Evolutionary conservation across 1,284 basidiomycete genomes (phyloP), one percentile per base, ranked within the genome.

Genomic region (Veloboletus limbatus): DNA sequence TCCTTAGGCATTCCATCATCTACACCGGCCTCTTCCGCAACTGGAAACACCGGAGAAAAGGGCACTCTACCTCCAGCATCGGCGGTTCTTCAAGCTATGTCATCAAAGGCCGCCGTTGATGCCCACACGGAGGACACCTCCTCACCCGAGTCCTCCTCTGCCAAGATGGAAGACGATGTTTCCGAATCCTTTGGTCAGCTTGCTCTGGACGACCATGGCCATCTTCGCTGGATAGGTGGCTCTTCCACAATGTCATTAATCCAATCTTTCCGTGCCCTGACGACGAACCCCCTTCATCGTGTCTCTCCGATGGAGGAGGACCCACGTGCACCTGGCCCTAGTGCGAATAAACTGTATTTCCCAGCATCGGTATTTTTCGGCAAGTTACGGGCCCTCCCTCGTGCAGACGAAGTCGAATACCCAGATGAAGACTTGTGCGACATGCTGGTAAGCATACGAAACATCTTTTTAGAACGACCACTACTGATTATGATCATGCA

Each of bases 181-280:
- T 81, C 78, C 55, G 88, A 91, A 62, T 82, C 85, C 21, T 85
- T 90, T 59, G 91, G 90, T 17, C 90, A 92, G 62, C 78, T 93
- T 46, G 86, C 89, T 21, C 75, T 92, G 37, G 91, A 94, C 59
- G 91, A 93, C 64, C 84, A 92, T 56, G 91, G 91, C 18, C 90
- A 92, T 66, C 82, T 88, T 72, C 82, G 91, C 51, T 94, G 91
- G 91, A 93, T 94, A 57, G 91, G 91, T 26, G 86, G 89, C 38
- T 92, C 90, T 8, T 92, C 89, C 21, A 92, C 91, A 9, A 87
- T 94, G 81, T 89, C 90, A 8, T 77, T 94, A 54, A 90, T 94
- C 45, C 89, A 93, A 62, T 90, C 88, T 5, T 93, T 94, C 71
- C 82, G 81, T 47, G 79, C 83, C 35, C 66, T 86, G 51, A 88